These are phyloP conservation scores for Tetrapisispora taiwanensis DNA, from an alignment of 805 yeast species.

Conservation along the genomic window DNA sequence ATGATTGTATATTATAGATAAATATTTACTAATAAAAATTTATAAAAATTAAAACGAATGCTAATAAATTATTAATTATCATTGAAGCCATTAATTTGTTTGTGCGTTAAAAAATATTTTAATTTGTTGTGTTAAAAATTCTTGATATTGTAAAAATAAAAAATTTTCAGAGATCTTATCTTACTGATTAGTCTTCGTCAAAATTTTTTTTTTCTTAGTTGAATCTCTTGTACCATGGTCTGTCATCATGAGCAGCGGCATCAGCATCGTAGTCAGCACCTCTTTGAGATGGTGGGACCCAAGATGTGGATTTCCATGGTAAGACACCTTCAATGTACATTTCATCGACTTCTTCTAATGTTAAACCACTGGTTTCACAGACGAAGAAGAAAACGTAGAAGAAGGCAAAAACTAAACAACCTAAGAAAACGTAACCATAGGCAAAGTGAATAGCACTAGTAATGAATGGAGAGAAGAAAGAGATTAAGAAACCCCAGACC, in stretches of 20 bases:
- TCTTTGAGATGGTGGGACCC: slow-evolving; percentile 39
- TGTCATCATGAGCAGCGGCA: slow-evolving; percentile 15
- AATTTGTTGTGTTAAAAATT: background rate
- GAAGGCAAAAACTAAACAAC: slow-evolving; percentile 42
- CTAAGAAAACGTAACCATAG: slow-evolving; percentile 51
- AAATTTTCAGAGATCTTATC: background rate
- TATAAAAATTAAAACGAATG: background rate
- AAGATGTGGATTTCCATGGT: slow-evolving; percentile 37
- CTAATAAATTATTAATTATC: background rate
- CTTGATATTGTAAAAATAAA: background rate
- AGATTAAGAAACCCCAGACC: slow-evolving; percentile 53
- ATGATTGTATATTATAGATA: no score
- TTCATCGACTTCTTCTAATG: slow-evolving; percentile 70
- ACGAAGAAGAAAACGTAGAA: slow-evolving; percentile 60
- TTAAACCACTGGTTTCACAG: slow-evolving; percentile 67
- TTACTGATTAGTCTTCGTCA: background rate
- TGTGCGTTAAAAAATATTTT: background rate
- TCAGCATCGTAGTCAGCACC: slow-evolving; percentile 17
- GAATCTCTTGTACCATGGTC: slow-evolving; percentile 16
- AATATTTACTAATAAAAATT: no score
- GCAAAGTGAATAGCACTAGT: slow-evolving; percentile 53
- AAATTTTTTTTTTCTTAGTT: background rate
- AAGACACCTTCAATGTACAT: slow-evolving; percentile 33
- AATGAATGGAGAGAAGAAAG: slow-evolving; percentile 62
- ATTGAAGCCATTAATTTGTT: background rate